Evolutionary conservation across 1,284 basidiomycete species (phyloP), one percentile per base, ranked within the genome.

Genomic region (Marasmius fiardii): DNA sequence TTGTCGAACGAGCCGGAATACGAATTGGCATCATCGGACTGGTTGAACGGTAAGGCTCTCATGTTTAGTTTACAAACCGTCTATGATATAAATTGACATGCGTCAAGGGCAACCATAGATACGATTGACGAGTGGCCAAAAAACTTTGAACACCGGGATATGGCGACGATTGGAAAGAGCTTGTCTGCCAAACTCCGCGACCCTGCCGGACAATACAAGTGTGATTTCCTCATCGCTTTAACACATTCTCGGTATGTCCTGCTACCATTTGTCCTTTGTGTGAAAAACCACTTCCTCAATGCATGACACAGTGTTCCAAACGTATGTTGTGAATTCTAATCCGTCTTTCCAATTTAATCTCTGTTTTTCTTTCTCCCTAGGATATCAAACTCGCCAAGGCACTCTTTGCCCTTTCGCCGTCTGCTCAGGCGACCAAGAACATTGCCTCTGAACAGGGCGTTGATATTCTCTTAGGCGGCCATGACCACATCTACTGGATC

Each of bases 381-480:
- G 83, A 86, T 57, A 76, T 86, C 51, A 62, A 58, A 20, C 71
- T 86, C 18, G 59, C 59, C 14, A 52, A 31, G 28, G 53, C 1
- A 28, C 62, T 79, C 16, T 73, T 62, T 63, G 81, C 68, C 55
- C 76, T 66, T 64, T 80, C 66, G 1, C 74, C 76, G 12, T 64
- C 67, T 1, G 71, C 69, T 0, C 76, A 75, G 39, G 60, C 65
- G 3, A 64, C 67, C 3, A 63, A 71, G 0, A 53, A 66, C 16
- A 70, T 76, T 37, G 64, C 71, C 51, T 68, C 74, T 34, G 62
- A 66, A 28, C 85, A 88, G 59, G 86, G 86, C 8, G 80, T 82
- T 1, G 86, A 89, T 65, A 66, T 88, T 28, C 70, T 88, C 43
- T 75, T 88, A n/a, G 86, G 86, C 16, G 86, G 86, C 0, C 86